Percentiles rank a stretch among this genome's conserved stretches.
Evolutionary conservation across 306 rosid genomes (phyloP).

Genomic region (Parietaria judaica): DNA sequence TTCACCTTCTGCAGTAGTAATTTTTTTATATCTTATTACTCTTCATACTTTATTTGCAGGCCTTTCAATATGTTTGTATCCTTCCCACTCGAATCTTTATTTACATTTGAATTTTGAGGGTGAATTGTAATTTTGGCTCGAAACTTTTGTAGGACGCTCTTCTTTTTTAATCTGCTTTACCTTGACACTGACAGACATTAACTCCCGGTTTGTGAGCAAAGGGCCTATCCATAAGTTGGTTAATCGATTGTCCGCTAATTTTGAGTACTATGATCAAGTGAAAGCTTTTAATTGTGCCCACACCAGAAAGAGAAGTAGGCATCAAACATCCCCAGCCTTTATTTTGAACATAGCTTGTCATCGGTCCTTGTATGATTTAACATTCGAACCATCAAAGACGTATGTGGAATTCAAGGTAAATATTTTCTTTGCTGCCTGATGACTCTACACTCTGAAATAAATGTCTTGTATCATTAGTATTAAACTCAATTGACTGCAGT

Average conservation of each 20-base stretch:
- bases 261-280: slow-evolving; percentile 37
- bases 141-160: neutral
- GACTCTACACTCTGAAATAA: neutral
- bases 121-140: slow-evolving; percentile 18
- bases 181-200: slow-evolving; percentile 74
- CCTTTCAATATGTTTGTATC: slow-evolving; percentile 91
- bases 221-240: slow-evolving; percentile 88
- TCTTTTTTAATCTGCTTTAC: slow-evolving; percentile 19
- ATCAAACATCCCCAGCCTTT: slow-evolving; percentile 54
- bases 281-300: slow-evolving; percentile 27
- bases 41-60: slow-evolving; percentile 46
- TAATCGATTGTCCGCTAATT: slow-evolving; percentile 58
- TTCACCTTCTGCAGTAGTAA: neutral
- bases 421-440: slow-evolving; percentile 12
- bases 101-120: slow-evolving; percentile 9
- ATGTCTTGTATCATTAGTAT: neutral
- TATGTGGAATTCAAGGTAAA: slow-evolving; percentile 77
- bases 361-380: slow-evolving; percentile 63
- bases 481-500: neutral
- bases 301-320: slow-evolving; percentile 63
- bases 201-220: slow-evolving; percentile 71
- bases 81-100: slow-evolving; percentile 33
- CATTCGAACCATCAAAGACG: slow-evolving; percentile 82
- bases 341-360: slow-evolving; percentile 76
- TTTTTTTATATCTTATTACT: slow-evolving; percentile 4